Base-by-base conservation (phyloP, 169 alveolate species). In the Cryptosporidium viatorum region DNA sequence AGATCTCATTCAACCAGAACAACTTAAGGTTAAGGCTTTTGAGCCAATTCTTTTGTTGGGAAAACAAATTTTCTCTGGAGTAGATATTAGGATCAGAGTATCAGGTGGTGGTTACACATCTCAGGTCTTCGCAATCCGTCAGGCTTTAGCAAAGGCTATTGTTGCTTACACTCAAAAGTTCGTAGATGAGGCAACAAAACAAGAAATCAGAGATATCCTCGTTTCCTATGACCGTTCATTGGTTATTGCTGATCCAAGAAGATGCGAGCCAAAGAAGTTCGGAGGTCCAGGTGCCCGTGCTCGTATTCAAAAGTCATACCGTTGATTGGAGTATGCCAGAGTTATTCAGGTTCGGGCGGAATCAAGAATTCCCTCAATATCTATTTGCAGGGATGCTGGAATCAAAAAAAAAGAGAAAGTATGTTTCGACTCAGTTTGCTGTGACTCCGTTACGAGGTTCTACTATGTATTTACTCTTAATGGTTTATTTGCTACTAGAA, bases 271-370 rank as follows among this genome's bases (percentile, higher is more conserved):
- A 75, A 99, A 98, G 99, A 98, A 99, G 94, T 99, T 96, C 93
- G 99, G 99, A 51, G 99, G 99, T 92, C 96, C 95, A 69, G 99
- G 99, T 80, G 98, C 98, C 86, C 96, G 98, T 93, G 99, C 99
- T 55, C 98, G 99, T 93, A 97, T 98, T 69, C 99, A 98, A 95
- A 98, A 98, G 95, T 97, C 99, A 45, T 98, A 98, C 97, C 98
- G 99, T 93, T 98, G 91, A 95, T 26, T 84, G 59, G 37, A 10
- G 12, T 18, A 9, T 2, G 67, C 67, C 2, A 37, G 67, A 3
- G 67, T 55, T 55, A 23, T 55, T 55, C 67, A 55, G 67, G 67
- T 26, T 55, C 23, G 29, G 48, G 48, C 3, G 48, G 14, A 8
- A 55, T 9, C 39, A 3, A 12, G 23, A 23, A 18, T 74, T 74